Evolutionary conservation across 441 rosid genomes (phyloP), one percentile per base, ranked within the genome.

Genomic region (Pelargonium australe): DNA sequence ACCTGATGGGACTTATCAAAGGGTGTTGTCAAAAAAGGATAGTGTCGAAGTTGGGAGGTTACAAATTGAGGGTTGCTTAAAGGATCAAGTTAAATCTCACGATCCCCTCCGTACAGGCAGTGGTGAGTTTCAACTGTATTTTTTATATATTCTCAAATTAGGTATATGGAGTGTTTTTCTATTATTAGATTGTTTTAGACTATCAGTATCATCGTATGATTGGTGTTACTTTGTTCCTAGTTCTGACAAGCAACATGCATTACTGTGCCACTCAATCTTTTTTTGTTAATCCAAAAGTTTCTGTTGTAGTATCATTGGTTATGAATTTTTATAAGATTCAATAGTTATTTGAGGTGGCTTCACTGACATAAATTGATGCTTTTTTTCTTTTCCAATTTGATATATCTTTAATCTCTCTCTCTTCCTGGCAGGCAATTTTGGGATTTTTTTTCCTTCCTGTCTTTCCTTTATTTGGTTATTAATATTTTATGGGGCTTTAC

Each of bases 1-100:
- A 76, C 67, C 68, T 70, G 90, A 84, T 75, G 87, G 82, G 75
- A 86, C 80, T 75, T 71, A 55, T 77, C 86, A 72, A 61, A 77
- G 63, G n/a, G 14, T 53, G 73, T 68, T 74, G 64, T 80, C 81
- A 7, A 89, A 80, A 25, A 85, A 76, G 76, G 85, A 87, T 76
- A 83, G 78, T 64, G 72, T 67, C 74, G 87, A 76, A 73, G 80
- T 65, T 72, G 81, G 74, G 69, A 73, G 62, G 72, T 60, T 78
- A 65, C 31, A 20, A 16, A 43, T 64, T 64, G 75, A 70, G 71
- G 75, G 63, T 37, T 11, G 72, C 3, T 53, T 41, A 8, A 73
- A 66, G 4, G 66, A 65, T 65, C 75, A 45, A 43, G 80, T 68
- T 76, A 69, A 66, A 76, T 66, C 66, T 34, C 73, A 25, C 16